These are phyloP conservation scores for Diaporthe nobilis DNA, from an alignment of 2,329 filamentous ascomycete genomes.

Conservation along the genomic window DNA sequence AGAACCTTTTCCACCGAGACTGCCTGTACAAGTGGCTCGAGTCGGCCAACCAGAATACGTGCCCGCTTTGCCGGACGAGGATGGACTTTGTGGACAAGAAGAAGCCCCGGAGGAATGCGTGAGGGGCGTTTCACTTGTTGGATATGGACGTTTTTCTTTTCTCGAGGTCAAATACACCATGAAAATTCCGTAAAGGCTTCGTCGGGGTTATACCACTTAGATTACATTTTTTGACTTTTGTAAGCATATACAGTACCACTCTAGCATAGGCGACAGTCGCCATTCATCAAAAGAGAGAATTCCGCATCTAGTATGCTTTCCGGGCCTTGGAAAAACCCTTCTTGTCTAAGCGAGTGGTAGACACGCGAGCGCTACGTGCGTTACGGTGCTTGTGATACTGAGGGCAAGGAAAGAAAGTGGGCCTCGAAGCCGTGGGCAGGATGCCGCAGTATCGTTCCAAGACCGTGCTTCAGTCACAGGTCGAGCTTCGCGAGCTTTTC, in stretches of 20 bases:
- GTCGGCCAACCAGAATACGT: slow-evolving; percentile 91
- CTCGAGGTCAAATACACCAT: background rate
- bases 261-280: background rate
- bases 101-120: slow-evolving; percentile 33
- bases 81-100: slow-evolving; percentile 70
- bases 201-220: background rate
- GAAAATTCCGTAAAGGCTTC: background rate
- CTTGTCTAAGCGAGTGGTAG: background rate
- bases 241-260: background rate
- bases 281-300: background rate
- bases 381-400: background rate
- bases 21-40: slow-evolving; percentile 99
- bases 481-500: background rate
- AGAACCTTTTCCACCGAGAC: slow-evolving; percentile 90
- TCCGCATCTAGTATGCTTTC: background rate
- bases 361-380: too few relatives aligned
- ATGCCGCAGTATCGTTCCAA: background rate
- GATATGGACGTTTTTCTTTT: background rate
- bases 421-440: too few relatives aligned
- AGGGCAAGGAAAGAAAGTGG: background rate
- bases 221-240: background rate
- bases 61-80: slow-evolving; percentile 91
- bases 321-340: too few relatives aligned
- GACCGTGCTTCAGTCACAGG: background rate
- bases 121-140: background rate